Evolutionary conservation across 2,329 filamentous ascomycete genomes (phyloP), one percentile per base, ranked within the genome.

Genomic region (Stachybotrys chartarum): DNA sequence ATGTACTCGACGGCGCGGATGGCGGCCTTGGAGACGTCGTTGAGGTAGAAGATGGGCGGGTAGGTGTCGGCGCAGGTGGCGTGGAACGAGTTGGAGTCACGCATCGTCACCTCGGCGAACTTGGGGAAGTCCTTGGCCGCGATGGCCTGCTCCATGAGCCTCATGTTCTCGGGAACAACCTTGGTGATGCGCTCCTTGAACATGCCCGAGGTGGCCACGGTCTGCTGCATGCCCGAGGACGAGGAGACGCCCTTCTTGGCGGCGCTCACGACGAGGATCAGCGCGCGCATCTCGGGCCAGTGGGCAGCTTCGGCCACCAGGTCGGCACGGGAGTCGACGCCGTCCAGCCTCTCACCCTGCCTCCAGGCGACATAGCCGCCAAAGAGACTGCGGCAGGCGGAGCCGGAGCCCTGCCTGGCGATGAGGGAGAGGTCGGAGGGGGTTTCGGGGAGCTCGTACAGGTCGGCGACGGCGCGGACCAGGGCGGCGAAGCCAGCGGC

Each of bases 31-130:
- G 88, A 93, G 16, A 93, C 86, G 69, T 99, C 94, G 74, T 97
- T 99, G 80, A 99, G 86, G 79, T 99, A 99, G 75, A 96, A 97
- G 69, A 99, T 99, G 17, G 95, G 94, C 49, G 95, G 94, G 75
- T 91, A 91, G 1, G 94, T 97, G 70, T 99, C 94, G 64, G 95
- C 78, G 71, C 94, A 97, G 56, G 87, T 91, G 44, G 94, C 90
- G 72, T 99, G 94, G 84, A 99, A 99, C 57, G 86, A 90, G 77
- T 99, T 99, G 68, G 89, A 95, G 70, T 99, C 94, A 71, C 86
- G 87, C 92, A 97, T 99, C 16, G 94, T 96, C 59, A 97, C 82
- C 69, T 90, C 85, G 30, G 88, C 94, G 68, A 99, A 99, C 18
- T 81, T 78, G 64, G 85, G 83, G 74, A 99, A 99, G 74, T 99